Evolutionary conservation across 108 stramenopile species (phyloP), one percentile per base, ranked within the genome.

Genomic region (Cyclotella sp.): DNA sequence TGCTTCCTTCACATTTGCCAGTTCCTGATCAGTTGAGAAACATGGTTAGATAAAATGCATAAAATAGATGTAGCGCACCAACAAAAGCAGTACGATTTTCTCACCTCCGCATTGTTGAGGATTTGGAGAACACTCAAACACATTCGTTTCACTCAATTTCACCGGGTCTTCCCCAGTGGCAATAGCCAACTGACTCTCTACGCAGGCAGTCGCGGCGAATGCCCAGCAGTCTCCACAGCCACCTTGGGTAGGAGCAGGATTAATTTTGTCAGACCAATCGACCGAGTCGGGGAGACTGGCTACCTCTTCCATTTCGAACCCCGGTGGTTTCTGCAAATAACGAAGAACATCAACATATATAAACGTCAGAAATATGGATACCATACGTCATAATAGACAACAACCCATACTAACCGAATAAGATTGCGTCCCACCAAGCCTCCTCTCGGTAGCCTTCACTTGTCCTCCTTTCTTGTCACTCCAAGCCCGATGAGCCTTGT

Each of bases 171-270:
- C 76, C 14, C 90, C 93, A 12, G 93, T 90, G 21, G 81, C 71
- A 28, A 93, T 85, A 29, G 93, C 92, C 18, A 95, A 59, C 58
- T 94, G 91, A 8, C 82, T 86, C 76, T 97, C 95, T 45, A 97
- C 72, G 19, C 59, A 81, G 0, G 89, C 88, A 8, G 89, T 85
- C 22, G 89, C 66, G 14, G 95, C 92, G 75, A 95, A 92, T 14
- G 95, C 87, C 96, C 96, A 97, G 77, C 96, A 97, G 4, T 76
- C 78, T 12, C 95, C 96, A 73, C 96, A 97, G 8, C 30, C 61
- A 12, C 91, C 93, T 73, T 97, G 96, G 60, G 90, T 76, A 41
- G 95, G 94, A 54, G 94, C 87, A 39, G 91, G 86, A 11, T 87
- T 87, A 4, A 94, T 81, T 49, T 84, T 70, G 11, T 64, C 49